Conservation (phyloP, 2,329 filamentous ascomycete species). For the Eurotiales sp. region DNA sequence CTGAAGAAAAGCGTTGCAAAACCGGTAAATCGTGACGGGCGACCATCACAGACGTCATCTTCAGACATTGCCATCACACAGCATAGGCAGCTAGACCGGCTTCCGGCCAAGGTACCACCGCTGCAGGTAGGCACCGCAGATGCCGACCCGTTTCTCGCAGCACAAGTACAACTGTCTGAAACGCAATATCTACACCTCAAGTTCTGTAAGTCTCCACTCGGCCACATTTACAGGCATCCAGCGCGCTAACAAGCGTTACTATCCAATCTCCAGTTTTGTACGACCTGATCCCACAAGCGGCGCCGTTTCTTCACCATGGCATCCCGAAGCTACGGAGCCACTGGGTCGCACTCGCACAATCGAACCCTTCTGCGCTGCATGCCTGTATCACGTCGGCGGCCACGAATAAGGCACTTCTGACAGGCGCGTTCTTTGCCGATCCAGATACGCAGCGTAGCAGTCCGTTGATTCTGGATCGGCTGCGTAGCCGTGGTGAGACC, state of each 20-base stretch:
- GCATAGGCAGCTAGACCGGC: not conserved
- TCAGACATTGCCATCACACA: not conserved
- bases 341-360: constrained; percentile 33
- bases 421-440: constrained; percentile 32
- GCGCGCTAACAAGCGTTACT: not conserved
- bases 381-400: constrained; percentile 36
- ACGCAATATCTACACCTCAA: constrained; percentile 36
- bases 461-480: constrained; percentile 33
- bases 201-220: constrained; percentile 35
- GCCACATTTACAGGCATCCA: not conserved
- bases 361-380: constrained; percentile 34
- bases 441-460: constrained; percentile 27
- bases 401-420: constrained; percentile 32
- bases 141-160: constrained; percentile 33
- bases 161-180: constrained; percentile 33
- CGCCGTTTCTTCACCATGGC: constrained; percentile 33
- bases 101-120: constrained; percentile 17
- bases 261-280: constrained; percentile 35
- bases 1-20: not conserved
- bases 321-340: constrained; percentile 32
- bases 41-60: too few relatives aligned
- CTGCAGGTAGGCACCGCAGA: constrained; percentile 29
- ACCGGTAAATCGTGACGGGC: not conserved
- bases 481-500: constrained; percentile 37
- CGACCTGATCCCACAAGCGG: constrained; percentile 33